Base-by-base conservation (phyloP, 2,329 filamentous ascomycete genomes). In the Neofusicoccum kwambonambiense region DNA sequence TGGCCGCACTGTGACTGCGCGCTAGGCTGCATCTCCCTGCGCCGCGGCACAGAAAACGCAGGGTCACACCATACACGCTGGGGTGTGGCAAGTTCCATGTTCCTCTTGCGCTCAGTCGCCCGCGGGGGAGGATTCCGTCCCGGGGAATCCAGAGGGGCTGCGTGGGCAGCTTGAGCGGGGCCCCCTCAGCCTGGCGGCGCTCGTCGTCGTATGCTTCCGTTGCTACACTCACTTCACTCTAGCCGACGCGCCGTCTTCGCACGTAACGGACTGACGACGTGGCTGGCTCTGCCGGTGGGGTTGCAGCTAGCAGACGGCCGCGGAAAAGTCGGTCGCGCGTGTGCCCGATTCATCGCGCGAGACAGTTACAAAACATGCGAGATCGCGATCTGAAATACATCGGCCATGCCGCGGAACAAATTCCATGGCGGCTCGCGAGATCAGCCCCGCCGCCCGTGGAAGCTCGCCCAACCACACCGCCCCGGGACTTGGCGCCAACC, bases 231-330 rank as follows among this genome's bases (percentile, higher is more conserved):
- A 58, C 37, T n/a, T 2, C 19, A 22, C 54, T 31, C 17, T 44
- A 57, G 52, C 52, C 52, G 39, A 49, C 42, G 35, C 56, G 42
- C 31, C 56, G 31, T 22, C 13, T 19, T 60, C 56, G 27, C 42
- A 17, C 56, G 56, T 60, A 47, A 60, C 41, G n/a, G 2, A 19
- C 37, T 31, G 27, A 37, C 56, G 56, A 60, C 56, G 56, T 60
- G 56, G 56, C 56, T 15, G 31, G 5, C 56, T 3, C 37, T 22
- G 56, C 27, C 22, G 17, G 56, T 60, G 56, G 56, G 22, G 56
- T 37, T 17, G 42, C 37, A 35, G 47, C 22, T 34, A 35, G 47
- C 31, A 22, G n/a, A 49, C 11, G 19, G 47, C 47, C 49, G 27
- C 17, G 27, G 27, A 51, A n/a, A 27, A 51, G 22, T 15, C 27